Evolutionary conservation across 768 basidiomycete species (phyloP), one percentile per base, ranked within the genome.

Genomic region (Xerocomus potaroensis): DNA sequence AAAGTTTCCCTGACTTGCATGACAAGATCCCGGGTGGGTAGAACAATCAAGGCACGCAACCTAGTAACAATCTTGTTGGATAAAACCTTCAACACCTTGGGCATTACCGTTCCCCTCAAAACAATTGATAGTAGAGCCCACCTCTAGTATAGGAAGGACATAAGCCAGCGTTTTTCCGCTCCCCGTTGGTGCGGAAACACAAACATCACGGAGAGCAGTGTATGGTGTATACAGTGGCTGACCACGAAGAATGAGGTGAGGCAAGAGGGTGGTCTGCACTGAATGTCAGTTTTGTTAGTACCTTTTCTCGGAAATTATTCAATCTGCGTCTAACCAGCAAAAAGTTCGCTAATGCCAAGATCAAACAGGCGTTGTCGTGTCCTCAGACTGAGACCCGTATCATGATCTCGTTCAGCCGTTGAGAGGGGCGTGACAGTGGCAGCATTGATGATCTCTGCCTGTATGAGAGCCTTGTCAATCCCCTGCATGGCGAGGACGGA

Each of bases 101-200:
- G 32, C 16, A 10, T 55, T 30, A 51, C 34, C n/a, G 29, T 18
- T 19, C 12, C 26, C 18, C 19, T 7, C 3, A 21, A 15, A 9
- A 22, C 24, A 12, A 19, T 24, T 32, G 1, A 29, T 19, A 31
- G 14, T 42, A 24, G 12, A 26, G 44, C 68, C 48, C 47, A 87
- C 91, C 76, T 96, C 91, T 24, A 96, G 74, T 45, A 97, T 87
- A 1, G 96, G 96, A 27, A 98, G 69, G 1, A 84, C 89, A 68
- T 99, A 99, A n/a, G 91, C 89, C 23, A 99, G 75, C 0, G 95
- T 99, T 67, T 99, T 99, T 0, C 96, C 96, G 56, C 93, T 96
- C 19, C 96, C 96, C 0, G 96, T 99, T 0, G 96, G 96, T 1
- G 96, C 96, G 8, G 92, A 96, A 11, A 95, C 88, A 55, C 93